These are phyloP conservation scores for Caloboletus firmus DNA, from an alignment of 1,284 basidiomycete genomes.

Conservation along the genomic window DNA sequence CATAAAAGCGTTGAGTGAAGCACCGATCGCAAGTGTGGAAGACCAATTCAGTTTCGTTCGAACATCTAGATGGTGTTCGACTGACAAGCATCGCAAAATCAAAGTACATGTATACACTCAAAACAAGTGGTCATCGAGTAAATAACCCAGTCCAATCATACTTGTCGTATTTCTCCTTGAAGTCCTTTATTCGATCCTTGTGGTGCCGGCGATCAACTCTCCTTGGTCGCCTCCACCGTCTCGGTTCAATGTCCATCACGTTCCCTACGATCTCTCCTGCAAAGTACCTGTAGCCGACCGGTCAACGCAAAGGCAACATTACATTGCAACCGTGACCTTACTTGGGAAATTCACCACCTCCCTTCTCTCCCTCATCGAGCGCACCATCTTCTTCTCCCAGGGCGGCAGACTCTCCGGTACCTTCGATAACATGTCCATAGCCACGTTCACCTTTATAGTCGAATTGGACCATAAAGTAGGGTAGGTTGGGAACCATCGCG, in stretches of 20 bases:
- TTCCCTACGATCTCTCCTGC: constrained; percentile 95
- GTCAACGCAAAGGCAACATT: constrained; percentile 2
- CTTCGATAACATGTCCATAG: constrained; percentile 97
- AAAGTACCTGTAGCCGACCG: constrained; percentile 69
- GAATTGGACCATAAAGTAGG: constrained; percentile 98
- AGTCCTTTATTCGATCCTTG: constrained; percentile 65
- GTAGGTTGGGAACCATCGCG: constrained; percentile 92
- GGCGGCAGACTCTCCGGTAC: constrained; percentile 64
- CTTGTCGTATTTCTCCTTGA: constrained; percentile 66
- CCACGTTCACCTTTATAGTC: constrained; percentile 97
- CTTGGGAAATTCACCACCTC: constrained; percentile 86
- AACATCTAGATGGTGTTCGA: too few relatives aligned
- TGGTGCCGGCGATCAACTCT: constrained; percentile 71
- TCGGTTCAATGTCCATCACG: constrained; percentile 84
- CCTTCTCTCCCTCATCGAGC: constrained; percentile 83
- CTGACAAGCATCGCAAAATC: too few relatives aligned
- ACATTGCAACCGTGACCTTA: constrained; percentile 38
- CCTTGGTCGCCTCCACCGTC: constrained; percentile 81
- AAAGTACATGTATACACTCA: too few relatives aligned
- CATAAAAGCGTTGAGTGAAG: too few relatives aligned
- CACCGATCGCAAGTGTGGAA: too few relatives aligned
- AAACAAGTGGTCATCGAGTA: too few relatives aligned
- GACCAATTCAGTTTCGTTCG: too few relatives aligned
- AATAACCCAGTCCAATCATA: constrained; percentile 82
- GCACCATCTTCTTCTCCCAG: constrained; percentile 65